Base-by-base conservation (phyloP, 1,139 yeast genomes). In the Hyphopichia khmerensis region DNA sequence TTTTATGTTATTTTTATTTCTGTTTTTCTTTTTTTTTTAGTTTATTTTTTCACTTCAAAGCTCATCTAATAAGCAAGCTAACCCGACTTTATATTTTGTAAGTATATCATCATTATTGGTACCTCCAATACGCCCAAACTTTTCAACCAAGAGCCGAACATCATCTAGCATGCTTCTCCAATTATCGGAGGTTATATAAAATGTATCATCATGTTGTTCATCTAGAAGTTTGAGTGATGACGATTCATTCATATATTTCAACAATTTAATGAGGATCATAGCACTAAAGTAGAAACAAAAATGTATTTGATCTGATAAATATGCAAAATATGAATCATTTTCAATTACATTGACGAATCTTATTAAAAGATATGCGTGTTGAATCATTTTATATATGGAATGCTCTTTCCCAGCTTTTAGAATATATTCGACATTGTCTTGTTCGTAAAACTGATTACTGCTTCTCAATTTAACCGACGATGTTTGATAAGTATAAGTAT, bases 251-350 rank as follows among this genome's bases (percentile, higher is more conserved):
- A 39, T 23, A 40, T 42, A 41, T 26, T 43, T 40, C 26, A 63
- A 35, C 3, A 62, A 43, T 39, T 61, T 68, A 13, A 77, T 55
- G 41, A 79, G 60, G 48, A 80, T 61, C 8, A 79, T 54, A 0
- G 78, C 77, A 24, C 81, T 65, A 53, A 72, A 80, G 42, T 75
- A 75, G 38, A 80, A 77, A 44, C 77, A 74, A 48, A 82, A 75
- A 52, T 81, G 87, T 36, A 84, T 69, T 57, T 82, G 87, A 60
- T 84, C 90, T 19, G 86, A 79, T 26, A 84, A 68, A 53, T 81
- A 81, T 2, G 87, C 84, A 60, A 84, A 84, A 53, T 81, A 83
- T 3, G 80, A 72, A 52, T 79, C 84, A 55, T 79, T 80, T 30
- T 71, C 75, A 35, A 81, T 75, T 16, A 69, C 49, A 18, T 59